Conservation (phyloP, 2,329 filamentous ascomycete genomes). For the Nemania serpens region DNA sequence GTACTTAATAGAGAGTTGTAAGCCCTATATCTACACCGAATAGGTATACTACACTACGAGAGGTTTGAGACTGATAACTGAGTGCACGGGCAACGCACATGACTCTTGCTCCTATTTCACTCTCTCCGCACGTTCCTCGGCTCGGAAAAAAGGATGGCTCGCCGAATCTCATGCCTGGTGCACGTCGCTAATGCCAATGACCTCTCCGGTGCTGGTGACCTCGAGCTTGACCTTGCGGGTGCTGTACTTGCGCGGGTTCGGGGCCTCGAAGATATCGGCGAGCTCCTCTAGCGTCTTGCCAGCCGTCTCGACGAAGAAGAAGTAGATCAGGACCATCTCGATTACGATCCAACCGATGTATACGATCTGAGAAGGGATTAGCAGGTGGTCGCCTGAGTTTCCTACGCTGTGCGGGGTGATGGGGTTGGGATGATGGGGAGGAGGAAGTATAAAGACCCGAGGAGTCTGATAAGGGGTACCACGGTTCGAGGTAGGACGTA, state of each 20-base stretch:
- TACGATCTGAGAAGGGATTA: constrained; percentile 28
- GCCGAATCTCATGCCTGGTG: constrained; percentile 14
- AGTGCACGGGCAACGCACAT: neutral
- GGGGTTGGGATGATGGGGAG: neutral
- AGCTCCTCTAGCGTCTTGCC: constrained; percentile 40
- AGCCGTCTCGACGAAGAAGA: constrained; percentile 42
- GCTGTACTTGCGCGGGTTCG: constrained; percentile 37
- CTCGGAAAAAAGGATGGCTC: neutral
- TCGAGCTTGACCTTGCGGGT: constrained; percentile 60
- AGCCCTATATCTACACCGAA: neutral
- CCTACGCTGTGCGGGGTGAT: too few species aligned
- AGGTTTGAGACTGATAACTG: neutral
- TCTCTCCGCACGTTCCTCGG: neutral
- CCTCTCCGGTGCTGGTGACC: constrained; percentile 41
- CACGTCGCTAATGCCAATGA: constrained; percentile 29
- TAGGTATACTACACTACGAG: neutral
- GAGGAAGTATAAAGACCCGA: too few species aligned
- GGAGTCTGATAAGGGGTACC: neutral
- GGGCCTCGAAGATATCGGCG: constrained; percentile 38
- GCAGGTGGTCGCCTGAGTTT: too few species aligned
- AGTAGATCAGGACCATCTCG: constrained; percentile 40
- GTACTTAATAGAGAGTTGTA: neutral
- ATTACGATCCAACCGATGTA: constrained; percentile 39
- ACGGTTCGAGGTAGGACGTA: constrained; percentile 3
- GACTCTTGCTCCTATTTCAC: too few species aligned